Percentiles rank a stretch among this genome's conserved stretches.
phyloP scores from a whole-genome alignment of 176 grass and related monocot species.

The Ananas comosus region DNA sequence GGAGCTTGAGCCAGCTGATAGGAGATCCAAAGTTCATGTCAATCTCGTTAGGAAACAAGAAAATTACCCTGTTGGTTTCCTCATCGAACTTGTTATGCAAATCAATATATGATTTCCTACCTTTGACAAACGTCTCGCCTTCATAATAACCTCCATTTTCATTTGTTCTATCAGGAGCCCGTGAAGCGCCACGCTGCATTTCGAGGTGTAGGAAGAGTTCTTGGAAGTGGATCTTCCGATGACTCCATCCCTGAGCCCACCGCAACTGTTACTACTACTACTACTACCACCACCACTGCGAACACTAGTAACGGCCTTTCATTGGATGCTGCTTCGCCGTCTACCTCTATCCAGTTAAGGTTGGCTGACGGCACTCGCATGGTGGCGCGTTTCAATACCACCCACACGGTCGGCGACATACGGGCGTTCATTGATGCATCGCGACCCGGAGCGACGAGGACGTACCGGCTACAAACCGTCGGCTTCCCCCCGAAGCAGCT shows the following conservation, averaged over 20 bases:
- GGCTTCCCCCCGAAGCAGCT: conserved; percentile 78
- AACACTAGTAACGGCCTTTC: conserved; percentile 18
- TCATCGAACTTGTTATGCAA: neutral
- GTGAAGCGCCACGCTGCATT: conserved; percentile 33
- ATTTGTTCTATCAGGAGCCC: conserved; percentile 36
- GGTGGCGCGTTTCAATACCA: conserved; percentile 69
- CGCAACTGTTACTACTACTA: conserved; percentile 11
- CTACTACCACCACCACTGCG: conserved; percentile 6
- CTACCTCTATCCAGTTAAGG: conserved; percentile 87
- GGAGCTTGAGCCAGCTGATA: conserved; percentile 62
- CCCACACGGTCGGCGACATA: conserved; percentile 59
- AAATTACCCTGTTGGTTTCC: conserved; percentile 34
- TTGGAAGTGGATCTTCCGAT: conserved; percentile 27
- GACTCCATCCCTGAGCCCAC: conserved; percentile 17
- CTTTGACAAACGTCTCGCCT: neutral
- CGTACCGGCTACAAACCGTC: conserved; percentile 51
- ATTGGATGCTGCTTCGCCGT: conserved; percentile 58
- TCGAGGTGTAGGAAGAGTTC: conserved; percentile 45
- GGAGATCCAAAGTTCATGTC: conserved; percentile 37
- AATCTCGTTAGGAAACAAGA: conserved; percentile 51
- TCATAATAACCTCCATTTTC: neutral
- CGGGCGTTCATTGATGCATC: conserved; percentile 62
- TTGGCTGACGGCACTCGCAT: conserved; percentile 69
- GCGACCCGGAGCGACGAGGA: conserved; percentile 37
- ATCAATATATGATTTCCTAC: neutral